Evolutionary conservation across 1,284 basidiomycete species (phyloP).

Genomic region (Ustilago curta): DNA sequence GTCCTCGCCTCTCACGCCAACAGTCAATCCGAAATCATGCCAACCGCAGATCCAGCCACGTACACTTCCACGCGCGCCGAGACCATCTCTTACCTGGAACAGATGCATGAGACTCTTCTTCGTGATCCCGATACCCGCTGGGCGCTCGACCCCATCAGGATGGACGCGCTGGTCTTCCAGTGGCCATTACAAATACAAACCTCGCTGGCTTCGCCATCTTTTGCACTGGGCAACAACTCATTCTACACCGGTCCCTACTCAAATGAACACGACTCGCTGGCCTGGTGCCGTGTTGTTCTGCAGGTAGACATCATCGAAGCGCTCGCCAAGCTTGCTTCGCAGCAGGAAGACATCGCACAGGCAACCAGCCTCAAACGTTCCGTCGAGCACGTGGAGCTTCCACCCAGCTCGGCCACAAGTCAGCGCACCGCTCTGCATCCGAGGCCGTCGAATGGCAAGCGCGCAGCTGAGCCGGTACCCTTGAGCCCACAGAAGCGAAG

Average conservation of each 20-base stretch:
- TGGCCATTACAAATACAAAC: conserved; percentile 1
- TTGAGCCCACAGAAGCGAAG: conserved; percentile 27
- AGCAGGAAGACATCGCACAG: neutral
- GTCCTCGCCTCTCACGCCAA: conserved; percentile 21
- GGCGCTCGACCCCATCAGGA: conserved; percentile 28
- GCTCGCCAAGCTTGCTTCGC: neutral
- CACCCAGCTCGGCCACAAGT: conserved; percentile 3
- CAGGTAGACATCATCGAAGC: conserved; percentile 30
- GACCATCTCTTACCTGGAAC: conserved; percentile 11
- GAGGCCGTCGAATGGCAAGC: conserved; percentile 21
- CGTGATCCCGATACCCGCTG: conserved; percentile 34
- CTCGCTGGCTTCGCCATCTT: neutral
- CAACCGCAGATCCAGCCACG: neutral
- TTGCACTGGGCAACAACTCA: conserved; percentile 12
- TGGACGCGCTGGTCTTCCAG: conserved; percentile 25
- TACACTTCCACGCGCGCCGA: conserved; percentile 3
- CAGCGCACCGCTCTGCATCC: conserved; percentile 6
- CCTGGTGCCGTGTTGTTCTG: conserved; percentile 30
- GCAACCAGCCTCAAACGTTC: neutral
- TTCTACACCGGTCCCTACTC: conserved; percentile 25
- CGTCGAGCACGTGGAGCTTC: neutral
- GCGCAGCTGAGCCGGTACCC: conserved; percentile 1
- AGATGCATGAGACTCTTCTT: conserved; percentile 21
- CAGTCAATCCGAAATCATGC: conserved; percentile 17
- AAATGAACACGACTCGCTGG: conserved; percentile 14